Percentiles rank a stretch among this genome's conserved stretches.
Evolutionary conservation across 257 asterid genomes (phyloP).

Genomic region (Striga asiatica): DNA sequence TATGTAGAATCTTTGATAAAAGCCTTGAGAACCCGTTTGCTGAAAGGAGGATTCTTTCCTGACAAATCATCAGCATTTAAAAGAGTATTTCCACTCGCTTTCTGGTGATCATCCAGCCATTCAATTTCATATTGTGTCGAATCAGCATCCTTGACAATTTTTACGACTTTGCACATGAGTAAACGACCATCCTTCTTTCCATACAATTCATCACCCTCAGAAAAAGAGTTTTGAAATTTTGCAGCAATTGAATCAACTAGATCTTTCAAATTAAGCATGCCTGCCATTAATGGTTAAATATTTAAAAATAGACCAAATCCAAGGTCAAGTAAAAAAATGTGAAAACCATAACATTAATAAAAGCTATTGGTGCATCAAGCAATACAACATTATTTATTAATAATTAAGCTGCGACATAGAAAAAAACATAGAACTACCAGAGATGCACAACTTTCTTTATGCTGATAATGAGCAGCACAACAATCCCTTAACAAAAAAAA

Average conservation of each 20-base stretch:
- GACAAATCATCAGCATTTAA: conserved; percentile 53
- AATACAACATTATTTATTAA: conserved; percentile 6
- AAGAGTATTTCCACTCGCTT: conserved; percentile 37
- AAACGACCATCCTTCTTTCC: conserved; percentile 56
- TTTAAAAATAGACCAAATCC: conserved; percentile 4
- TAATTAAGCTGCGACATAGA: neutral
- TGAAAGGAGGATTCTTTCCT: conserved; percentile 55
- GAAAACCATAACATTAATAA: conserved; percentile 9
- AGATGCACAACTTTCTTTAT: neutral
- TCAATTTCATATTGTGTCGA: conserved; percentile 54
- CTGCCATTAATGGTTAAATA: conserved; percentile 29
- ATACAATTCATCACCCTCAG: conserved; percentile 60
- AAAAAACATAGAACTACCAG: conserved; percentile 1
- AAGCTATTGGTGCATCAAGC: conserved; percentile 10
- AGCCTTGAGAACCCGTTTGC: conserved; percentile 65
- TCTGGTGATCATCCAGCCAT: conserved; percentile 63
- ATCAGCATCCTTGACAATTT: conserved; percentile 46
- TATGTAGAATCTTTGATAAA: conserved; percentile 89
- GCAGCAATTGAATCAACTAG: conserved; percentile 57
- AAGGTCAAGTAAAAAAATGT: neutral
- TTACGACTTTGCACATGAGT: conserved; percentile 53
- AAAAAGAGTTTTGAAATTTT: conserved; percentile 57
- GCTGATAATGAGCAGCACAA: too few species aligned
- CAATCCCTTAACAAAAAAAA: neutral
- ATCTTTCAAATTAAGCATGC: conserved; percentile 77